Evolutionary conservation across 2,329 filamentous ascomycete species (phyloP), one percentile per base, ranked within the genome.

Genomic region (Ceratocystis cacaofunesta): DNA sequence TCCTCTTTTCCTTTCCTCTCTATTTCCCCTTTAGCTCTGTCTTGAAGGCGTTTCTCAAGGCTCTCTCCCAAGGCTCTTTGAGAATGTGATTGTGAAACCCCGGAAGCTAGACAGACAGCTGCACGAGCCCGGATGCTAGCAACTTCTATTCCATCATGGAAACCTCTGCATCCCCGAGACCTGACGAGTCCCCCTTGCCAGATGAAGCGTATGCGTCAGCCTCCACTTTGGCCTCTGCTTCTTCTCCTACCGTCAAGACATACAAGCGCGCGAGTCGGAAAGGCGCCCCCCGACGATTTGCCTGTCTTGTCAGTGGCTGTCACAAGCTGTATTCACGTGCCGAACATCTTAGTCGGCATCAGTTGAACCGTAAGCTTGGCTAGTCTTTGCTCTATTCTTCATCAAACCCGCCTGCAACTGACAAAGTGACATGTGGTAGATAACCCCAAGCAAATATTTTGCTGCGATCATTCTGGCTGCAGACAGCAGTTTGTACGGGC

Each of bases 251-350:
- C 10, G 5, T 6, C 28, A 32, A 52, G 62, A 41, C n/a, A 22
- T 80, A 81, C 72, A 80, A 80, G 72, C 78, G 79, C 69, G 79
- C 79, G 50, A 82, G 79, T 67, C 76, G 79, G 32, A 80, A 79
- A 67, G 78, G 78, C 41, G 79, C 79, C 1, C 76, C 78, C 8
- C 75, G 78, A 28, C 76, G 76, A 65, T 87, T 86, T 70, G 75
- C 78, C 66, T 92, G 89, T 74, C 82, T 84, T 22, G 83, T 86
- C 73, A 81, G 85, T 58, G 85, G 83, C 46, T 94, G 89, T 74
- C 86, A 86, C 69, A 92, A 91, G 79, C 81, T 86, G 67, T 92
- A 92, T 74, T 90, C 88, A 64, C 80, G 89, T 68, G 87, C 88
- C 7, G 89, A 92, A 74, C 89, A 92, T 75, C 79, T 92, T 66